Percentiles rank a stretch among this genome's conserved stretches.
phyloP scores from a whole-genome alignment of 75 land plant species.

The Sequoia sempervirens region DNA sequence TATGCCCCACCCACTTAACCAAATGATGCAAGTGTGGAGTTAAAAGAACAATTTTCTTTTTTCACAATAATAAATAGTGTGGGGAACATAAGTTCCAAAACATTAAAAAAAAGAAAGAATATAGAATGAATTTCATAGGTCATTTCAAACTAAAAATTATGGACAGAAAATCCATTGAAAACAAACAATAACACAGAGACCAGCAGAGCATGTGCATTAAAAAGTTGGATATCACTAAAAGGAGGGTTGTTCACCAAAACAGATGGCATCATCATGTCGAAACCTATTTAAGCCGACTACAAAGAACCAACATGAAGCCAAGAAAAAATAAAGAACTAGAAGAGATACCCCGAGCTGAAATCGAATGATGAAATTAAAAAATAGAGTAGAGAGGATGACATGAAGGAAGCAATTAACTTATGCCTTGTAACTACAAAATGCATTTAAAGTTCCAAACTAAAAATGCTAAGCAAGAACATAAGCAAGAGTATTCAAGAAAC shows the following conservation, averaged over 20 bases:
- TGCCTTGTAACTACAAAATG: not conserved
- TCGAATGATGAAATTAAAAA: not conserved
- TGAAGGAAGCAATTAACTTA: not conserved
- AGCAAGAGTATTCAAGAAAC: not conserved
- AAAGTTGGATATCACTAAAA: too few species aligned
- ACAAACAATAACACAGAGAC: not conserved
- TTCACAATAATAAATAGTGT: not conserved
- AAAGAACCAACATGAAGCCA: not conserved
- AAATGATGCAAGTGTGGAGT: not conserved
- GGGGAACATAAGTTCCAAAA: not conserved
- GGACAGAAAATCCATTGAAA: not conserved
- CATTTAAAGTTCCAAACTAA: not conserved
- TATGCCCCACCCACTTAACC: not conserved
- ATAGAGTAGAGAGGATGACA: too few species aligned
- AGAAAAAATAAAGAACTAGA: too few species aligned
- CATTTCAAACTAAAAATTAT: not conserved
- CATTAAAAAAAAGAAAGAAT: not conserved
- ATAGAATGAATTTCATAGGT: not conserved
- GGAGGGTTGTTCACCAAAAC: not conserved
- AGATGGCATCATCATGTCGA: not conserved
- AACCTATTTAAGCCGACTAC: not conserved
- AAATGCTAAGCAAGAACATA: not conserved
- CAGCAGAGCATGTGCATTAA: not conserved
- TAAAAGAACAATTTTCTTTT: not conserved
- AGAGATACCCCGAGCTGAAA: too few species aligned